These are phyloP conservation scores for Zymoseptoria brevis DNA, from an alignment of 2,329 filamentous ascomycete species.

Conservation along the genomic window DNA sequence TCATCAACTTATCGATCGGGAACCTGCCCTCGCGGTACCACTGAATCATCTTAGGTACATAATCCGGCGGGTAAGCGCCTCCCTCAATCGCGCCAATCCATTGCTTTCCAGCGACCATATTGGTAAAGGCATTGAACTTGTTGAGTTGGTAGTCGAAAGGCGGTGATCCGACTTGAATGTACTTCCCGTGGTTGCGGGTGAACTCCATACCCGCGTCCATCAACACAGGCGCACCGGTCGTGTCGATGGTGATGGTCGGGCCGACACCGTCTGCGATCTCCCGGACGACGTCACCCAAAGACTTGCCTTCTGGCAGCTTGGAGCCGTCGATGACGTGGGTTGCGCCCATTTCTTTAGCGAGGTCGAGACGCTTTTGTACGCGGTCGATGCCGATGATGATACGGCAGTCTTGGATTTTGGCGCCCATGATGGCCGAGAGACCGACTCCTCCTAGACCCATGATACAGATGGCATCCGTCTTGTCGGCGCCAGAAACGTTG, in stretches of 20 bases:
- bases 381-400: slow-evolving; percentile 38
- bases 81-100: slow-evolving; percentile 44
- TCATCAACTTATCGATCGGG: slow-evolving; percentile 41
- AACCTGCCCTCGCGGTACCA: slow-evolving; percentile 43
- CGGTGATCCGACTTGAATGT: slow-evolving; percentile 45
- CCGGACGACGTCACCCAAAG: slow-evolving; percentile 30
- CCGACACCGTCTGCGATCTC: slow-evolving; percentile 34
- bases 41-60: slow-evolving; percentile 42
- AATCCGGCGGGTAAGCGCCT: slow-evolving; percentile 36
- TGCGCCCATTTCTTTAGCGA: slow-evolving; percentile 36
- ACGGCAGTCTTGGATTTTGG: slow-evolving; percentile 36
- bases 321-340: slow-evolving; percentile 34
- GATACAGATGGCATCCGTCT: slow-evolving; percentile 34
- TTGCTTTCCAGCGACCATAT: slow-evolving; percentile 42
- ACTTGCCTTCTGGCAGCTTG: slow-evolving; percentile 26
- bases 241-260: slow-evolving; percentile 43
- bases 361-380: slow-evolving; percentile 29
- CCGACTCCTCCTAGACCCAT: slow-evolving; percentile 43
- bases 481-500: slow-evolving; percentile 33
- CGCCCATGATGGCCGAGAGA: slow-evolving; percentile 41
- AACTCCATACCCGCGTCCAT: slow-evolving; percentile 38
- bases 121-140: slow-evolving; percentile 36
- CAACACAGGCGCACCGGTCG: slow-evolving; percentile 40
- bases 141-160: slow-evolving; percentile 36
- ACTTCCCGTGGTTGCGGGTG: slow-evolving; percentile 39